Percentiles rank a stretch among this genome's conserved stretches.
phyloP scores from a whole-genome alignment of 2,329 filamentous ascomycete genomes.

The Venturia aucupariae region DNA sequence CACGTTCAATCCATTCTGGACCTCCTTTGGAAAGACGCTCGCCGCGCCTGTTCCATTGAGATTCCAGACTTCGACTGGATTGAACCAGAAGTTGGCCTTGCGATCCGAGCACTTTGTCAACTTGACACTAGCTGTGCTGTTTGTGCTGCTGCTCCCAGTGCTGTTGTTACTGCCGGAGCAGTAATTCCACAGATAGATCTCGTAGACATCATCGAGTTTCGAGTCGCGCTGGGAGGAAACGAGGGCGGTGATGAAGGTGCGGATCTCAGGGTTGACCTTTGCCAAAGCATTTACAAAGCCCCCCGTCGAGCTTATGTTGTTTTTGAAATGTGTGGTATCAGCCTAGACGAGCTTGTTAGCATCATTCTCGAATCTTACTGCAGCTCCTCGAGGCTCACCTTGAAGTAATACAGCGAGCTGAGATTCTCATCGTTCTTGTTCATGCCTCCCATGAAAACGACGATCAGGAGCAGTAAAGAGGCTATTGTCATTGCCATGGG shows the following conservation, averaged over 20 bases:
- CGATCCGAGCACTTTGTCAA: conserved; percentile 58
- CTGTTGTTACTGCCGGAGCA: conserved; percentile 55
- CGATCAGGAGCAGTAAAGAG: conserved; percentile 58
- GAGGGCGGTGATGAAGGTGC: conserved; percentile 32
- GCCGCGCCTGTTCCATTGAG: conserved; percentile 46
- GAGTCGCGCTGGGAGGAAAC: conserved; percentile 27
- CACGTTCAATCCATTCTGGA: conserved; percentile 58
- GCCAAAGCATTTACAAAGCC: conserved; percentile 17
- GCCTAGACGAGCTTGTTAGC: conserved; percentile 30
- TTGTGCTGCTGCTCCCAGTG: conserved; percentile 37
- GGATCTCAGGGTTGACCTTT: conserved; percentile 1
- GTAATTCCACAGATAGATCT: conserved; percentile 79
- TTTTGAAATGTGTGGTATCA: conserved; percentile 51
- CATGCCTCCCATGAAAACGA: conserved; percentile 50
- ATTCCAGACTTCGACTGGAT: conserved; percentile 57
- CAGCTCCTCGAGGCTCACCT: conserved; percentile 42
- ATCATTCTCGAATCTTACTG: neutral
- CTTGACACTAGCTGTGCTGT: conserved; percentile 38
- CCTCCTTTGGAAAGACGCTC: conserved; percentile 52
- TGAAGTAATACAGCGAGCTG: conserved; percentile 24
- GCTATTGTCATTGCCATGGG: conserved; percentile 75
- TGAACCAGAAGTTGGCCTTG: conserved; percentile 67
- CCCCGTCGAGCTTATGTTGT: conserved; percentile 14
- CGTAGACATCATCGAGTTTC: conserved; percentile 65
- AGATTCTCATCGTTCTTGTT: conserved; percentile 28